These are phyloP conservation scores for Sporisorium scitamineum DNA, from an alignment of 1,284 basidiomycete species.

Conservation along the genomic window DNA sequence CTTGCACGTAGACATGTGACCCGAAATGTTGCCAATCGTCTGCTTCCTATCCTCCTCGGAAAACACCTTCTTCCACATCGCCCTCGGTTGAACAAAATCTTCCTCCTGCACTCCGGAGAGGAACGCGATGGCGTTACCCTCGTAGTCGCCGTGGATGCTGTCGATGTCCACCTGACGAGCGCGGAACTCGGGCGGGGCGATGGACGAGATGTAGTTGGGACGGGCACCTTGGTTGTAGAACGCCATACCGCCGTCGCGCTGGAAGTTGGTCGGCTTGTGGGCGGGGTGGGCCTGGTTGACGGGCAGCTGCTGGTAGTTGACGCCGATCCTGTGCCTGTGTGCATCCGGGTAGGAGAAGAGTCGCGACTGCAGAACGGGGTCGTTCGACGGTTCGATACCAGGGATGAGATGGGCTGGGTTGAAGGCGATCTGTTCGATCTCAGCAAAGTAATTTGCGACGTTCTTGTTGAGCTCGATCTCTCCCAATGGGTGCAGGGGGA, in stretches of 20 bases:
- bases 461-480: conserved; percentile 60
- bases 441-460: conserved; percentile 62
- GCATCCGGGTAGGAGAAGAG: conserved; percentile 78
- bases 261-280: conserved; percentile 50
- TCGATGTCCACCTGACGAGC: conserved; percentile 40
- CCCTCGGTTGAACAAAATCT: conserved; percentile 91
- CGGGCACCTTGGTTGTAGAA: conserved; percentile 59
- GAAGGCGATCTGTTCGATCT: conserved; percentile 62
- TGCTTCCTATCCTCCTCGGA: conserved; percentile 71
- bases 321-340: conserved; percentile 79
- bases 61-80: conserved; percentile 82
- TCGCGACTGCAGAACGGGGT: conserved; percentile 63
- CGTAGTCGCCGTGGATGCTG: conserved; percentile 38
- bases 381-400: conserved; percentile 59
- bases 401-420: conserved; percentile 56
- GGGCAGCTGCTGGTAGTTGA: conserved; percentile 62
- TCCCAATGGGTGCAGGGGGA: conserved; percentile 56
- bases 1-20: conserved; percentile 53
- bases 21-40: conserved; percentile 45
- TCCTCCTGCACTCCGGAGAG: conserved; percentile 76
- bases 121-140: conserved; percentile 73
- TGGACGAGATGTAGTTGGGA: conserved; percentile 52
- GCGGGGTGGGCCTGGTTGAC: conserved; percentile 48
- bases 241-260: conserved; percentile 53
- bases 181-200: conserved; percentile 45